Evolutionary conservation across 257 asterid genomes (phyloP), one percentile per base, ranked within the genome.

Genomic region (Penstemon davidsonii): DNA sequence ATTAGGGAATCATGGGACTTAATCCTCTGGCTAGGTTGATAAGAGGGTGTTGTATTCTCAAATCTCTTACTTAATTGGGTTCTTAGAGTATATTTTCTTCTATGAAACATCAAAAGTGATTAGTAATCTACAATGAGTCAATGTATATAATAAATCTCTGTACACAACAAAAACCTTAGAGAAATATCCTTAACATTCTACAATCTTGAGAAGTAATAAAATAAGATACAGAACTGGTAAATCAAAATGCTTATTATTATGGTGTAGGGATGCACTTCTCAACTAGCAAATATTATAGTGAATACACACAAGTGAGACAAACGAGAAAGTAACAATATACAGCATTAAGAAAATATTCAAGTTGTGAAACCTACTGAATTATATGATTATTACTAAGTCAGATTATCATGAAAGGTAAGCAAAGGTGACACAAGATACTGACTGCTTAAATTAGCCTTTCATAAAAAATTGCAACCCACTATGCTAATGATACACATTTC

Each of bases 21-120:
- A 61, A 54, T 47, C 57, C 78, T 45, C 70, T 67, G 51, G 50
- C 58, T 55, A 57, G 49, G 64, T 47, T 43, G 56, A 66, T 43
- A 39, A 39, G 18, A n/a, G 70, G 72, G 68, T 61, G 41, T 73
- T 53, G 68, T 50, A 60, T 49, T 53, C 52, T 46, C 44, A 65
- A 57, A 68, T 46, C 37, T 44, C 36, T 56, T 57, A 12, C 46
- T 25, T 64, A 51, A 52, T 49, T 8, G 46, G 52, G 73, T 60
- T 42, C 64, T 18, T 52, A 5, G 43, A 52, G 43, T 37, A 25
- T 40, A 36, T 37, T 64, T 59, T 46, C 60, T 52, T 55, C 49
- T 54, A 45, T 41, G 42, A 62, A 55, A 71, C 50, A 58, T 41
- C 62, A 55, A 66, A 15, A 36, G 62, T 50, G 36, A 25, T 40